Base-by-base conservation (phyloP, 306 rosid species). In the Coriaria nepalensis region DNA sequence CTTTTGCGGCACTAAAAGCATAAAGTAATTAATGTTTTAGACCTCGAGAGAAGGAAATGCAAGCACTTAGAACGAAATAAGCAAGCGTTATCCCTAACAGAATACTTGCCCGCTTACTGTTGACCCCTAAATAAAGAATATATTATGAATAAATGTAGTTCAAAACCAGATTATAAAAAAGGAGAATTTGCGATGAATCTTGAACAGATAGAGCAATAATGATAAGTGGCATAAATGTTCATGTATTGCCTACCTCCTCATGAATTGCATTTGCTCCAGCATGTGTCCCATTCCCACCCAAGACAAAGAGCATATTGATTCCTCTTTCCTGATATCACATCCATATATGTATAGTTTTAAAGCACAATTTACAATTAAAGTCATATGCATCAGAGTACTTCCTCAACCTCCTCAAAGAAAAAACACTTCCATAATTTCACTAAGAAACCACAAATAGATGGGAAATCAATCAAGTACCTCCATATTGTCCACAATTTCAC, bases 231-330 rank as follows among this genome's bases (percentile, higher is more conserved):
- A 20, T 20, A 20, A 20, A 20, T 20, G 29, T 20, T 20, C 3
- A 20, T 20, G 29, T 20, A 20, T 44, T 61, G 63, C 56, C 37
- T 61, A 92, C 98, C 96, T 92, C 98, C 35, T 74, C 45, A 70
- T 92, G 98, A 61, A 92, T 79, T 43, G 83, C 96, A 58, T 92
- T 73, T 13, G 98, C 98, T 57, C 98, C 98, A 45, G 98, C 98
- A 65, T 92, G 98, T 43, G 98, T 92, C 45, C 98, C 98, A 11
- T 92, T 82, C 53, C 98, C 98, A 41, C 98, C 98, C 85, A 92
- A 69, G 57, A 92, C 87, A 73, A 85, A 92, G 60, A 92, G 88
- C 98, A 92, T 79, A 74, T 85, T 74, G 73, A 92, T 85, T 62
- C 93, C 93, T 74, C 94, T 75, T 67, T 77, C 81, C 98, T 92